Conservation (phyloP, 805 yeast species). For the Saccharomycopsis sp. region DNA sequence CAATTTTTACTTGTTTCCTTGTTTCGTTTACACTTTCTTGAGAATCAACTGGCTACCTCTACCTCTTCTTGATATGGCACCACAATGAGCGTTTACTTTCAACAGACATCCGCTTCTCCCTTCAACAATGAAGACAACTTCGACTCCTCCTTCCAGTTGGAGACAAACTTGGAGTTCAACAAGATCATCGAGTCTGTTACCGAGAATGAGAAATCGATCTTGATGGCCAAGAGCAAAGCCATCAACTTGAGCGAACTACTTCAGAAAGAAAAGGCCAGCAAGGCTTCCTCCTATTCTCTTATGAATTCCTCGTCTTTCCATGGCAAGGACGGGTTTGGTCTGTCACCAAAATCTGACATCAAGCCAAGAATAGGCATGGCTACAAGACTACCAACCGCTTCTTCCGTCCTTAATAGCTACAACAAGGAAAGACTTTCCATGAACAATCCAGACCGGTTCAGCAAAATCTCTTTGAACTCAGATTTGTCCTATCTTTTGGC, state of each 20-base stretch:
- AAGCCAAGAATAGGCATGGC: too few species aligned
- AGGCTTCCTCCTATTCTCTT: neutral
- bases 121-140: constrained; percentile 17
- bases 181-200: constrained; percentile 16
- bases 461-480: constrained; percentile 5
- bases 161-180: constrained; percentile 19
- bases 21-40: neutral
- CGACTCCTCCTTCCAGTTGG: constrained; percentile 18
- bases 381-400: too few species aligned
- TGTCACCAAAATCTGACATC: too few species aligned
- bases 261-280: neutral
- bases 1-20: constrained; percentile 1
- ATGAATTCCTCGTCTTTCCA: neutral
- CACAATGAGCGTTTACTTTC: neutral
- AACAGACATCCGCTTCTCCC: constrained; percentile 4
- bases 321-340: too few species aligned
- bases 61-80: too few species aligned
- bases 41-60: neutral
- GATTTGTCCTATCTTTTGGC: constrained; percentile 7
- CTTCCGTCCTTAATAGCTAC: too few species aligned
- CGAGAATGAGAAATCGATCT: constrained; percentile 6
- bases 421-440: neutral
- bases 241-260: constrained; percentile 14
- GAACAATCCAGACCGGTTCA: constrained; percentile 7
- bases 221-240: constrained; percentile 2